phyloP scores from a whole-genome alignment of 1,284 basidiomycete genomes.

The Irpex sp. region DNA sequence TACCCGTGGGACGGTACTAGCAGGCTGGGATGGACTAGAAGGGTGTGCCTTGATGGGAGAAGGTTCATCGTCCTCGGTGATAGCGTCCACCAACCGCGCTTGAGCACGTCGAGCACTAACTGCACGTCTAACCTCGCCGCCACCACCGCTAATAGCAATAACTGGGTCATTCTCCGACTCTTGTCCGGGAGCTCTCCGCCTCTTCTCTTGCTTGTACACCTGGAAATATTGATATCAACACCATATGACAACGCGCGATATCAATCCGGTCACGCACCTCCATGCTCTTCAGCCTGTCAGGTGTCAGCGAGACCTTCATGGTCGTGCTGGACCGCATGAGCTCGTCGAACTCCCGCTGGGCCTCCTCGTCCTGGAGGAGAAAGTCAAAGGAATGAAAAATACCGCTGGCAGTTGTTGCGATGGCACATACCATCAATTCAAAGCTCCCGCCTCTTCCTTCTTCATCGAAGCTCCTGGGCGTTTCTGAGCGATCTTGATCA shows the following conservation, averaged over 20 bases:
- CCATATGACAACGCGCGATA: not conserved
- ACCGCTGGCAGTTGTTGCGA: conserved; percentile 10
- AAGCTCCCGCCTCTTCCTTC: conserved; percentile 13
- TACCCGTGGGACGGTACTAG: conserved; percentile 14
- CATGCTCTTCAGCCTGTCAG: conserved; percentile 86
- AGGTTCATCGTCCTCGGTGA: conserved; percentile 40
- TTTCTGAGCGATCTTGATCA: conserved; percentile 26
- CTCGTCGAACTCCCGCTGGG: conserved; percentile 83
- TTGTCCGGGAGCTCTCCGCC: conserved; percentile 5
- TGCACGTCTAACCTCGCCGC: conserved; percentile 17
- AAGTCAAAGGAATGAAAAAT: not conserved
- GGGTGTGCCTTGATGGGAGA: conserved; percentile 19
- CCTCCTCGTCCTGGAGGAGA: conserved; percentile 38
- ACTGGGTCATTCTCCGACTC: conserved; percentile 20
- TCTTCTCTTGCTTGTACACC: conserved; percentile 27
- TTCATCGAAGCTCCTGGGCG: conserved; percentile 14
- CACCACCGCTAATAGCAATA: not conserved
- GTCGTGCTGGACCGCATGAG: conserved; percentile 84
- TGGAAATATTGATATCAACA: not conserved
- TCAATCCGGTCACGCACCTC: conserved; percentile 54
- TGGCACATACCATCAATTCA: conserved; percentile 18
- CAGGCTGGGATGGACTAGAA: conserved; percentile 19
- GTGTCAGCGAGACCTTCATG: conserved; percentile 94
- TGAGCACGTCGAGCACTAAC: conserved; percentile 23
- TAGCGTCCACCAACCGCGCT: conserved; percentile 58